Base-by-base conservation (phyloP, 208 protist genomes). In the Leishmania lainsoni region DNA sequence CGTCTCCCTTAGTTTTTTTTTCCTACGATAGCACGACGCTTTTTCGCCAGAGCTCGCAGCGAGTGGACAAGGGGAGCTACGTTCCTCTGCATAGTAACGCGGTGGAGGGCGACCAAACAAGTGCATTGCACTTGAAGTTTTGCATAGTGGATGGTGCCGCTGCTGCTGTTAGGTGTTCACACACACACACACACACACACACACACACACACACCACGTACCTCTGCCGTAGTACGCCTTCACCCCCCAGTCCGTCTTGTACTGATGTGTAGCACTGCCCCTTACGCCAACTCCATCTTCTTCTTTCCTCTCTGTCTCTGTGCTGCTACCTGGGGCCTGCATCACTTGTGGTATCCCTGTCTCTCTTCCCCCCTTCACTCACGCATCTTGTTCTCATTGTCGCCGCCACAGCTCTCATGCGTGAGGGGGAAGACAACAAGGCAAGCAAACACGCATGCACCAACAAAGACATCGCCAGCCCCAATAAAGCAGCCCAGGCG, bases 361-460 rank as follows among this genome's bases (percentile, higher is more conserved):
- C 39, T 73, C n/a, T 4, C 29, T 39, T 2, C 66, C 14, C 39
- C 39, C 26, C 39, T 32, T 52, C 45, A 6, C 68, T 52, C 42
- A 26, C 45, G 45, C 68, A 73, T 66, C 61, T 66, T 26, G 39
- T 66, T 16, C 61, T 10, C 29, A 9, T 35, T 14, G 35, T 16
- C 12, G 61, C n/a, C 61, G 26, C 4, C 61, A 35, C 61, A 66
- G 1, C 22, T 10, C 29, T 66, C n/a, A 39, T 16, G 39, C 61
- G n/a, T 39, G 29, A 39, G 61, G n/a, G 35, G n/a, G 35, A 39
- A 66, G 9, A 26, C 10, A 70, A 29, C 17, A 9, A 2, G 6
- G 29, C 39, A 51, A 39, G 73, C 71, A 52, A n/a, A 59, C 29
- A 68, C 75, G 12, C 51, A 74, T 32, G 72, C n/a, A 54, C 42